These are phyloP conservation scores for Cerioporus squamosus DNA, from an alignment of 1,284 basidiomycete genomes.

Conservation along the genomic window DNA sequence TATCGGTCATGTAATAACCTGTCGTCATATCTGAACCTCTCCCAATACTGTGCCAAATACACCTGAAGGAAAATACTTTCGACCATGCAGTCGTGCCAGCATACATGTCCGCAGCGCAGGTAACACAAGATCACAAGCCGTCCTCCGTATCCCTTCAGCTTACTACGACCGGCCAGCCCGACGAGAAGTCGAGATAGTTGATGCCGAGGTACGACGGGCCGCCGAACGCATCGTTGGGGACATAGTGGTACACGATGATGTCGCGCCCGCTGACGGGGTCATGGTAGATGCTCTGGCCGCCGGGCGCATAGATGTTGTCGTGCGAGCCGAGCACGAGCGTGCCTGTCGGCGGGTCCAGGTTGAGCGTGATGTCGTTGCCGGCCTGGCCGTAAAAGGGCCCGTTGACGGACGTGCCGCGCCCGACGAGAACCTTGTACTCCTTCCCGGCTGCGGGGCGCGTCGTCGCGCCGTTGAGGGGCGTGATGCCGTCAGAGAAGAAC, in stretches of 20 bases:
- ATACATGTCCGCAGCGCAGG: no score
- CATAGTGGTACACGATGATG: slow-evolving; percentile 20
- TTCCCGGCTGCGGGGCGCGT: slow-evolving; percentile 30
- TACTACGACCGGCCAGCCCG: slow-evolving; percentile 6
- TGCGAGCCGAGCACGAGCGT: slow-evolving; percentile 37
- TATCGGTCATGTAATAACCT: no score
- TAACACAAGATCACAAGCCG: no score
- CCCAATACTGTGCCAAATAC: no score
- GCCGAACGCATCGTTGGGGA: slow-evolving; percentile 1
- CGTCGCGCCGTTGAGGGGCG: background rate
- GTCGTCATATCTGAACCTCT: no score
- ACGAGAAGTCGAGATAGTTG: slow-evolving; percentile 11
- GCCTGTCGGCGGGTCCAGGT: slow-evolving; percentile 23
- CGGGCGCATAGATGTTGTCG: slow-evolving; percentile 39
- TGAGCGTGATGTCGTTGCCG: slow-evolving; percentile 25
- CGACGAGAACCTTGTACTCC: slow-evolving; percentile 34
- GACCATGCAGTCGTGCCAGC: no score
- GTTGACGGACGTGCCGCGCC: slow-evolving; percentile 28
- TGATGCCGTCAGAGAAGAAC: slow-evolving; percentile 6
- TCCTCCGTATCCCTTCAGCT: no score
- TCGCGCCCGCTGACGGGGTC: slow-evolving; percentile 16
- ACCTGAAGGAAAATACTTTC: no score
- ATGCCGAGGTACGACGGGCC: slow-evolving; percentile 7
- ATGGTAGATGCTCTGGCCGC: slow-evolving; percentile 23
- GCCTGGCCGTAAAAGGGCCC: slow-evolving; percentile 35